Evolutionary conservation across 169 alveolate species (phyloP).

Genomic region (Cryptosporidium felis): DNA sequence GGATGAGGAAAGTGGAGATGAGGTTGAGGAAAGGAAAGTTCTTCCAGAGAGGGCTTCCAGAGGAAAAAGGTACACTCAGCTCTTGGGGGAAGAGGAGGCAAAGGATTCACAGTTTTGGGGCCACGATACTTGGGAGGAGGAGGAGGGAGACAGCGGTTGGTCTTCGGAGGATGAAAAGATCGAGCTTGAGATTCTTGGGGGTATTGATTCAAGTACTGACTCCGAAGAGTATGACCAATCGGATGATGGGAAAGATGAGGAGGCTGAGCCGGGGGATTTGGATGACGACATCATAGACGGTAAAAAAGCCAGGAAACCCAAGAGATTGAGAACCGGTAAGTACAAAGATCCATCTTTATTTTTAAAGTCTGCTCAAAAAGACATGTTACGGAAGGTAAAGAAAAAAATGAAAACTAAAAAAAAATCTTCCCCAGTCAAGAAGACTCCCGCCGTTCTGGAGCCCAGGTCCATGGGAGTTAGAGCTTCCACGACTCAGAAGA

Average conservation of each 20-base stretch:
- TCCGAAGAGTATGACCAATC: conserved; percentile 9
- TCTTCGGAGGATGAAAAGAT: conserved; percentile 70
- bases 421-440: not conserved
- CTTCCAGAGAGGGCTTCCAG: conserved; percentile 73
- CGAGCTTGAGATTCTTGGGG: conserved; percentile 53
- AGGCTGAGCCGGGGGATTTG: not conserved
- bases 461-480: conserved; percentile 56
- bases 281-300: not conserved
- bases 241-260: conserved; percentile 32
- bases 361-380: conserved; percentile 60
- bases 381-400: conserved; percentile 20
- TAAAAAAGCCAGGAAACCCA: not conserved
- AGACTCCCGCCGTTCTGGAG: not conserved
- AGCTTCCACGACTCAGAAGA: conserved; percentile 34
- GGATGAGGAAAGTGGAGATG: too few species aligned
- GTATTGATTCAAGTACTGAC: conserved; percentile 3
- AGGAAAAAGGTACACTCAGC: conserved; percentile 72
- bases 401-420: not conserved
- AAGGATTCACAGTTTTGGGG: conserved; percentile 71
- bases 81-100: conserved; percentile 73
- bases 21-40: conserved; percentile 23
- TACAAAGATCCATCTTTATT: conserved; percentile 64
- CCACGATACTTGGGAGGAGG: conserved; percentile 72
- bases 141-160: conserved; percentile 70
- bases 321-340: conserved; percentile 4